phyloP scores from a whole-genome alignment of 768 basidiomycete genomes.

The Lentinula lateritia region DNA sequence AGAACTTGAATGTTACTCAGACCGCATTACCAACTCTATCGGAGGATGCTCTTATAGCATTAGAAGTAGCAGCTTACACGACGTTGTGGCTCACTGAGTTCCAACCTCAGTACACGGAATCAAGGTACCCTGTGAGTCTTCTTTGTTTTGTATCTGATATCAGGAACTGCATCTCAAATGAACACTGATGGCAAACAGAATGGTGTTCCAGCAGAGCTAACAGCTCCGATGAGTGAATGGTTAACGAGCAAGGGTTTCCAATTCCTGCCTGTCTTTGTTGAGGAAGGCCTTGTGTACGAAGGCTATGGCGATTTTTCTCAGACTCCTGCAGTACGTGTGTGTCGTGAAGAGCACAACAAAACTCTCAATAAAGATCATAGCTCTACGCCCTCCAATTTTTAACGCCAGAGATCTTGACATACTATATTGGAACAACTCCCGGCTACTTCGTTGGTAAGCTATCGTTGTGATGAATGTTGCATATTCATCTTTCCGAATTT shows the following conservation, averaged over 20 bases:
- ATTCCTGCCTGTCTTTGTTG: not conserved
- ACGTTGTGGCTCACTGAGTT: not conserved
- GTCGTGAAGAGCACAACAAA: not conserved
- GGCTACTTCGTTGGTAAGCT: conserved; percentile 5
- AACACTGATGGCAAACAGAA: not conserved
- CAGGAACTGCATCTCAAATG: no score
- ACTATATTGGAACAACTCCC: not conserved
- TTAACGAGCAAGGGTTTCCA: not conserved
- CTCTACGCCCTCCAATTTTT: conserved; percentile 6
- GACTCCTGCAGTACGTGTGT: not conserved
- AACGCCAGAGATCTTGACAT: conserved; percentile 4
- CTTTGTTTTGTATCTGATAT: not conserved
- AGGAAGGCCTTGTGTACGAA: not conserved
- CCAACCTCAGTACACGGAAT: not conserved
- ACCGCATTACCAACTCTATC: not conserved
- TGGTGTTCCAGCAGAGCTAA: not conserved
- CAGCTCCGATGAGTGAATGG: conserved; percentile 1
- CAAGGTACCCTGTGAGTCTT: not conserved
- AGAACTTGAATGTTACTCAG: not conserved
- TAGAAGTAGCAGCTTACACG: not conserved
- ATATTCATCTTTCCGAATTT: not conserved
- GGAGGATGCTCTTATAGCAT: not conserved
- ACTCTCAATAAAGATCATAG: not conserved
- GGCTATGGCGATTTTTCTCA: conserved; percentile 3
- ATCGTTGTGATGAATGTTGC: not conserved